Percentiles rank a stretch among this genome's conserved stretches.
Evolutionary conservation across 176 grass and related monocot genomes (phyloP).

Genomic region (Puya raimondii): DNA sequence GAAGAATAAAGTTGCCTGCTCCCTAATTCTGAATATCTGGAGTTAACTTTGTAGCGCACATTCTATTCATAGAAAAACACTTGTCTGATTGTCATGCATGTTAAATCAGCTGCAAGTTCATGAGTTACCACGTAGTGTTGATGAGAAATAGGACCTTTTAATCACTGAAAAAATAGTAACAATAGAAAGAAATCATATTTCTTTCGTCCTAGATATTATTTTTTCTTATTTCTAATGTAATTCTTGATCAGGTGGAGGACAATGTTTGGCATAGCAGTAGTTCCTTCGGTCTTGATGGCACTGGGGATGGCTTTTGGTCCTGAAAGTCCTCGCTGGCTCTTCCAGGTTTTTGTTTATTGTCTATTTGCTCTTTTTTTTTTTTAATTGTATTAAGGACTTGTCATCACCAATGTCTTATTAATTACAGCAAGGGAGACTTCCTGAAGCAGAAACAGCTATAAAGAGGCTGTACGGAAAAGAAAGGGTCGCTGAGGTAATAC

Average conservation of each 20-base stretch:
- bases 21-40: too few species aligned
- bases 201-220: not conserved
- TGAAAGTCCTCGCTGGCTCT: conserved; percentile 99
- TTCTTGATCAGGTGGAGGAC: conserved; percentile 77
- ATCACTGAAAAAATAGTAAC: too few species aligned
- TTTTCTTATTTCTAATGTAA: conserved; percentile 13
- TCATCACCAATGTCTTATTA: conserved; percentile 6
- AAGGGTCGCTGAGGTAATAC: conserved; percentile 75
- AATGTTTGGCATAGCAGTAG: conserved; percentile 76
- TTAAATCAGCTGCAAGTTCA: too few species aligned
- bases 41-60: too few species aligned
- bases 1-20: too few species aligned
- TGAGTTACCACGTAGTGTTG: too few species aligned
- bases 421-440: conserved; percentile 76
- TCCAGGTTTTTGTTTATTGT: conserved; percentile 53
- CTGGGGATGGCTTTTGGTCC: conserved; percentile 86
- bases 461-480: conserved; percentile 94
- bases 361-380: not conserved
- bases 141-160: too few species aligned
- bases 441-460: conserved; percentile 85
- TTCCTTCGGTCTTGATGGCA: conserved; percentile 83
- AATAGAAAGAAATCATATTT: not conserved
- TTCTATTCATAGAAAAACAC: too few species aligned
- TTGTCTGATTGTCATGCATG: too few species aligned
- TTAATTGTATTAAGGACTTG: not conserved